A percentile compares a stretch with the other conserved stretches of the same genome.
Evolutionary conservation across 2,329 filamentous ascomycete species (phyloP).

Genomic region (Mollisiaceae sp.): DNA sequence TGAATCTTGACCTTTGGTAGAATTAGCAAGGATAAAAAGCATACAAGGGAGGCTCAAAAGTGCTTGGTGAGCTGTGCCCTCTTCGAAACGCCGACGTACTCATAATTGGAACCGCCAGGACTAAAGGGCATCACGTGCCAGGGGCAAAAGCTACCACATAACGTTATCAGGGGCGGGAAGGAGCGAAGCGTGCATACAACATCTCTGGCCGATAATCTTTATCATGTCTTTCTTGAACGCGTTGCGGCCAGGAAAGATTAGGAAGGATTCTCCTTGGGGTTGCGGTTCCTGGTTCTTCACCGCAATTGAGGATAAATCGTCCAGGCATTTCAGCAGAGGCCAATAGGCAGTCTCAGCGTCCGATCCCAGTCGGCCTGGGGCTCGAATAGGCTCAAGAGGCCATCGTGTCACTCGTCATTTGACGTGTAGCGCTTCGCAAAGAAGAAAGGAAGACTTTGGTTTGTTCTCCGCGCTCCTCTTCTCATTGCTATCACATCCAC

Average conservation of each 20-base stretch:
- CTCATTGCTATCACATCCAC: background rate
- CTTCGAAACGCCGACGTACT: constrained; percentile 11
- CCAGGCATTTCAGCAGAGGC: constrained; percentile 25
- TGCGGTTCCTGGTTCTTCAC: constrained; percentile 18
- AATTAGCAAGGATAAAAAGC: constrained; percentile 35
- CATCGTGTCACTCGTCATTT: constrained; percentile 19
- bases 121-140: constrained; percentile 17
- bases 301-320: constrained; percentile 25
- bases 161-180: background rate
- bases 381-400: constrained; percentile 11
- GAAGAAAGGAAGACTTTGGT: constrained; percentile 7
- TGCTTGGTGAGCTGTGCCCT: constrained; percentile 16
- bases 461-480: constrained; percentile 5
- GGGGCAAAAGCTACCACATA: constrained; percentile 13
- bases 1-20: constrained; percentile 33
- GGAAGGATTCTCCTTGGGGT: constrained; percentile 4
- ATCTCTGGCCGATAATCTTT: constrained; percentile 5
- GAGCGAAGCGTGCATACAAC: constrained; percentile 1
- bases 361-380: constrained; percentile 19
- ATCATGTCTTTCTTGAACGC: constrained; percentile 6
- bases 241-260: background rate
- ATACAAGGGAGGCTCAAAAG: constrained; percentile 8
- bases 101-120: constrained; percentile 11
- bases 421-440: background rate
- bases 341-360: constrained; percentile 27